Percentiles rank a stretch among this genome's conserved stretches.
Evolutionary conservation across 139 green algal genomes (phyloP).

Genomic region (Chlamydomonas schloesseri): DNA sequence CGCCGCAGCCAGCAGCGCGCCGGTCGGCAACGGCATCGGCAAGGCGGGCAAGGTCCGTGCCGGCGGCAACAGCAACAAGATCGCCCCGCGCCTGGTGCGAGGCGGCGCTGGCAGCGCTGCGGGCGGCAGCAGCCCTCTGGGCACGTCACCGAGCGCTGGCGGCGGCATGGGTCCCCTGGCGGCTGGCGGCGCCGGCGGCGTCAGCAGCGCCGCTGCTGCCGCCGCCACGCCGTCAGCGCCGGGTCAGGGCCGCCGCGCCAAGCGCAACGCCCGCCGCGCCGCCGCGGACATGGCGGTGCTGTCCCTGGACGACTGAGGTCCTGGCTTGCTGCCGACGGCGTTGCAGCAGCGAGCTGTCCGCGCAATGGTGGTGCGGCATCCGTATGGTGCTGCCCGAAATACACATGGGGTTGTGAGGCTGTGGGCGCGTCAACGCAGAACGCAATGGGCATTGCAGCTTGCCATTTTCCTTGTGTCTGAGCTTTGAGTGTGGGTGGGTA

Average conservation of each 20-base stretch:
- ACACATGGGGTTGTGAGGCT: no score
- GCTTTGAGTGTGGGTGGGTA: no score
- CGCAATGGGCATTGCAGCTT: no score
- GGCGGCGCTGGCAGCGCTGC: neutral
- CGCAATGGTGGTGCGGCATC: no score
- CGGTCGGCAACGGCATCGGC: neutral
- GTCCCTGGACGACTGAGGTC: no score
- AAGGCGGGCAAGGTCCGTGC: constrained; percentile 15
- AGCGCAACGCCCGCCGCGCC: constrained; percentile 35
- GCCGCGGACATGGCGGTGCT: neutral
- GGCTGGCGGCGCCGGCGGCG: neutral
- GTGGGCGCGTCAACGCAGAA: no score
- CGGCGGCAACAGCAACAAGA: neutral
- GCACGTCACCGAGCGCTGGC: neutral
- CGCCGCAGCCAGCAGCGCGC: neutral
- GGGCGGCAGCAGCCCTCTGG: neutral
- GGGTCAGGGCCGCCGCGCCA: constrained; percentile 25
- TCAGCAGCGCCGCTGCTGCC: no score
- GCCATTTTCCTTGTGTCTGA: no score
- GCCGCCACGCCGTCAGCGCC: neutral
- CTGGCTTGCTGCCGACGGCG: no score
- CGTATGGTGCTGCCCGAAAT: no score
- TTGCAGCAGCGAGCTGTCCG: no score
- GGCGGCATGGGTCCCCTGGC: neutral
- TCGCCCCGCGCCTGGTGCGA: no score